These are phyloP conservation scores for Apiotrichum sp. DNA, from an alignment of 1,284 basidiomycete genomes.

Conservation along the genomic window DNA sequence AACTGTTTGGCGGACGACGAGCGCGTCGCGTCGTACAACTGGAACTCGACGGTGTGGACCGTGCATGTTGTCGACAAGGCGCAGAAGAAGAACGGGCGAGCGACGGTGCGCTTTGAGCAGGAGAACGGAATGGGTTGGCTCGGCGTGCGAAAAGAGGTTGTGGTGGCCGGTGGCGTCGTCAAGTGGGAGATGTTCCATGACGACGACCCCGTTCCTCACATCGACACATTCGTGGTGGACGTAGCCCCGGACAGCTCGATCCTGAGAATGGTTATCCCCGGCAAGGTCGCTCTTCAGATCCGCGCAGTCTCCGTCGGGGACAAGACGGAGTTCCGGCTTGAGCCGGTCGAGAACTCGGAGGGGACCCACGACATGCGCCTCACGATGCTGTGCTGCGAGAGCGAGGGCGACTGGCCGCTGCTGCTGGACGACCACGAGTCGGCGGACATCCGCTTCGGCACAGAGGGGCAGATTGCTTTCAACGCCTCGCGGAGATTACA, in stretches of 20 bases:
- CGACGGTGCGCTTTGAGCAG: constrained; percentile 29
- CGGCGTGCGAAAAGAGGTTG: constrained; percentile 21
- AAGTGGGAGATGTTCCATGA: constrained; percentile 27
- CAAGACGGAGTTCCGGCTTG: constrained; percentile 13
- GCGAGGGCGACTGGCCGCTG: constrained; percentile 44
- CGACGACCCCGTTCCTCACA: constrained; percentile 12
- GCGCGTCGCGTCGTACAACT: constrained; percentile 33
- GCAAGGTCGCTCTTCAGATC: constrained; percentile 23
- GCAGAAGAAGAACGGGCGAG: constrained; percentile 14
- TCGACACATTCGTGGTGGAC: constrained; percentile 32
- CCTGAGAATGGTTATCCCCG: constrained; percentile 34
- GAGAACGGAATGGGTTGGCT: constrained; percentile 36
- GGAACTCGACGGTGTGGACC: constrained; percentile 37
- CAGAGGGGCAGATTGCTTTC: constrained; percentile 41
- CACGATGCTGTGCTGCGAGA: constrained; percentile 43
- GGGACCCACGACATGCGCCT: constrained; percentile 37
- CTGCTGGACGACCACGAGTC: constrained; percentile 44
- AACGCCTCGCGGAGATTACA: constrained; percentile 36
- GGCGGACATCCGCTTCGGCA: constrained; percentile 41
- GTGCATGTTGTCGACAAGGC: constrained; percentile 14
- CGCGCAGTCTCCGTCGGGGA: constrained; percentile 2
- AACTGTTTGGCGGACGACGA: constrained; percentile 29
- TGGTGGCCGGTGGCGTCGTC: constrained; percentile 16
- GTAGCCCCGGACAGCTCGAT: constrained; percentile 30
- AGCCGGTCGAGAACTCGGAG: constrained; percentile 2